Base-by-base conservation (phyloP, 352 stramenopile species). In the Saprolegnia parasitica region DNA sequence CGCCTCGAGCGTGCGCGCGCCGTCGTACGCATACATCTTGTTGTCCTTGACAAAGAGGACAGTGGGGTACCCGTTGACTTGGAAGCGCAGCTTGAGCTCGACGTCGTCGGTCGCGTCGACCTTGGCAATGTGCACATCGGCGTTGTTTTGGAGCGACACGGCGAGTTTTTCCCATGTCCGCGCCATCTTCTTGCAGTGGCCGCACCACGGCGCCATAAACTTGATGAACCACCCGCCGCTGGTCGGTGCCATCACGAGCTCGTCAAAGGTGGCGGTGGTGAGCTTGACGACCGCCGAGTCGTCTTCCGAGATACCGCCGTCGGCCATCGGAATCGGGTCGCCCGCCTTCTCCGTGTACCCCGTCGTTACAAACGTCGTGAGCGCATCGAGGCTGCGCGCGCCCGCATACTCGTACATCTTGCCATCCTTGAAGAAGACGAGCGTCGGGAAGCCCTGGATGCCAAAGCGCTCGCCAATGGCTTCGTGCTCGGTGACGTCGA, bases 191-290 rank as follows among this genome's bases (percentile, higher is more conserved):
- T 40, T 37, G 78, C 84, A 90, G 72, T 90, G 84, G 47, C 83
- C 81, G 56, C 84, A 92, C 84, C 84, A 92, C 2, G 81, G 83
- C 23, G 84, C 83, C 29, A 35, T 35, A 35, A 35, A 35, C 29
- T 35, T 35, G 29, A 35, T 35, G 29, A 35, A 35, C 29, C 29
- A 35, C 29, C 29, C 29, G 29, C 29, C 29, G 29, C 29, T 35
- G 5, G 2, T 35, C 29, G 29, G 29, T 5, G 29, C 29, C 29
- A 35, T 6, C 20, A 40, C 4, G 1, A 55, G 56, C 15, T 45
- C n/a, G 2, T 67, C 54, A 0, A 76, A 54, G 29, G 73, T 72
- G 5, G 68, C 54, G 20, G 71, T 26, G 8, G 55, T 62, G 8
- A 70, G 37, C n/a, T 9, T 16, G 24, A 72, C 56, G 4, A 18